Conservation (phyloP, 2,329 filamentous ascomycete species). For the Sarocladiaceae sp. region DNA sequence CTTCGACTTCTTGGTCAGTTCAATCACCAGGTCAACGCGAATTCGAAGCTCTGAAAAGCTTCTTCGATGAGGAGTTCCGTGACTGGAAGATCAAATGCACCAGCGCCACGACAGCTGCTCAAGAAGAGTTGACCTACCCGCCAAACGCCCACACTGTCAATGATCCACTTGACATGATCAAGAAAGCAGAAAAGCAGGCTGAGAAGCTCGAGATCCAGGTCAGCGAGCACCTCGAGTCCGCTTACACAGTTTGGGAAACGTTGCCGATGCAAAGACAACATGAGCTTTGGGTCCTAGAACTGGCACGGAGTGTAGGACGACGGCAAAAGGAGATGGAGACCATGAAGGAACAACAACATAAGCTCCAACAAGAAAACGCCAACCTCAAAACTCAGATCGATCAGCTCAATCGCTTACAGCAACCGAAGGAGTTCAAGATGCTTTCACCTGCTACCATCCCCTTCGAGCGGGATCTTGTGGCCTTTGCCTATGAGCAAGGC, state of each 20-base stretch:
- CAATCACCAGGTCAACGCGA: slow-evolving; percentile 70
- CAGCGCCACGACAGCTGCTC: slow-evolving; percentile 42
- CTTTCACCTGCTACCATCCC: slow-evolving; percentile 47
- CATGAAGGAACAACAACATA: slow-evolving; percentile 45
- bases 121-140: slow-evolving; percentile 49
- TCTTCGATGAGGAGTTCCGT: slow-evolving; percentile 64
- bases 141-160: slow-evolving; percentile 33
- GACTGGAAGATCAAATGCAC: slow-evolving; percentile 56
- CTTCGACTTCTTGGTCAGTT: slow-evolving; percentile 76
- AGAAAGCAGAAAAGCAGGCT: slow-evolving; percentile 46
- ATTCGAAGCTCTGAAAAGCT: slow-evolving; percentile 64
- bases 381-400: slow-evolving; percentile 56
- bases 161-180: slow-evolving; percentile 42
- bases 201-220: slow-evolving; percentile 65
- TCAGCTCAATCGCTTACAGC: slow-evolving; percentile 53
- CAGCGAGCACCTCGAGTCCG: slow-evolving; percentile 69
- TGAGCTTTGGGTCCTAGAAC: slow-evolving; percentile 58
- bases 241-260: slow-evolving; percentile 72
- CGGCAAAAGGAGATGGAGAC: slow-evolving; percentile 52
- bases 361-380: slow-evolving; percentile 51
- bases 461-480: slow-evolving; percentile 44
- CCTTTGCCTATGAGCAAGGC: slow-evolving; percentile 38
- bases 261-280: slow-evolving; percentile 52
- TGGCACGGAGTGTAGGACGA: slow-evolving; percentile 55
- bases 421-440: slow-evolving; percentile 56